Conservation (phyloP, 2,329 filamentous ascomycete genomes). For the Cercospora beticola region DNA sequence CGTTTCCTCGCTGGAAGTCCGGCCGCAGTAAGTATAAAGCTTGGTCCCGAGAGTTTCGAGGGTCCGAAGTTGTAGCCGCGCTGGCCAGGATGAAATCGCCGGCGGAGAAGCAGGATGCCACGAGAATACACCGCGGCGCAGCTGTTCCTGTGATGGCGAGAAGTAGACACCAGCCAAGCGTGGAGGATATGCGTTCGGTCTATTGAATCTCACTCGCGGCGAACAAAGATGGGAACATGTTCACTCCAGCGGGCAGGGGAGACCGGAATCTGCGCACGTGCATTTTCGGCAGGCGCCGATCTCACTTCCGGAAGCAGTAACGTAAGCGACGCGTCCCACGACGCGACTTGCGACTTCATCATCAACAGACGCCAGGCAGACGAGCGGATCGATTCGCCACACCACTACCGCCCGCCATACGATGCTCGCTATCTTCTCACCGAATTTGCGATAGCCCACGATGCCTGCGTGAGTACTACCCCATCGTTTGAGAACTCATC, state of each 20-base stretch:
- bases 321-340: background rate
- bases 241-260: background rate
- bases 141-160: background rate
- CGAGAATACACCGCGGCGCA: background rate
- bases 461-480: conserved; percentile 35
- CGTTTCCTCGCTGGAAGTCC: conserved; percentile 9
- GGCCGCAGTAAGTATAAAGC: background rate
- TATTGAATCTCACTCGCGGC: conserved; percentile 22
- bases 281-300: conserved; percentile 2
- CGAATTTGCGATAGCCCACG: conserved; percentile 12
- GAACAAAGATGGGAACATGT: conserved; percentile 11
- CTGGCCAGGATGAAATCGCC: background rate
- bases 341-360: conserved; percentile 18
- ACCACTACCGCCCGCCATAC: conserved; percentile 8
- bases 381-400: background rate
- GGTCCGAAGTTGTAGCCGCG: conserved; percentile 8
- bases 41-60: conserved; percentile 4
- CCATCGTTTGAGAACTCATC: background rate
- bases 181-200: background rate
- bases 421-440: background rate
- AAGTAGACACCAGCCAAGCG: background rate
- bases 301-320: conserved; percentile 4
- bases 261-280: conserved; percentile 7
- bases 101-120: conserved; percentile 3
- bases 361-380: conserved; percentile 15